Evolutionary conservation across 2,329 filamentous ascomycete species (phyloP).

Genomic region (Trichoderma guizhouense): DNA sequence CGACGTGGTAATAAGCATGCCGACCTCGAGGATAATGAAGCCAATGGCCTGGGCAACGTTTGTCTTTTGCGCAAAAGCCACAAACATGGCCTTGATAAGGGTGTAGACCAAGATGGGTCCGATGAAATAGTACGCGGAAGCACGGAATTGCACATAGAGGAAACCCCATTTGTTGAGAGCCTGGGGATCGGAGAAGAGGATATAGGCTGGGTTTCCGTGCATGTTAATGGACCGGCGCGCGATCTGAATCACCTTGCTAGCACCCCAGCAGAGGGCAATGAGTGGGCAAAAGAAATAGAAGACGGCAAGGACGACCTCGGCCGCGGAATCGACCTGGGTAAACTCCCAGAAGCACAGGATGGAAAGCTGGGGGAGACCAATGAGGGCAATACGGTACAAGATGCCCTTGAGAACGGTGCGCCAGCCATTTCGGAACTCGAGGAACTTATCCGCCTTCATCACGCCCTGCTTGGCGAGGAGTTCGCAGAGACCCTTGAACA

Average conservation of each 20-base stretch:
- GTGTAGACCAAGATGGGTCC: constrained; percentile 75
- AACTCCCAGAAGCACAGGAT: constrained; percentile 94
- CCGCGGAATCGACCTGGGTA: constrained; percentile 78
- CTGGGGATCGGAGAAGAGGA: constrained; percentile 89
- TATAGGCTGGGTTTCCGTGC: constrained; percentile 96
- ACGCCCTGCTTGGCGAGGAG: constrained; percentile 68
- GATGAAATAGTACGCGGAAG: constrained; percentile 93
- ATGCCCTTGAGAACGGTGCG: constrained; percentile 89
- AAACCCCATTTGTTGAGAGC: constrained; percentile 97
- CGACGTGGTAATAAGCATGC: constrained; percentile 70
- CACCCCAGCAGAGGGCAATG: constrained; percentile 76
- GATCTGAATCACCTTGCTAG: constrained; percentile 83
- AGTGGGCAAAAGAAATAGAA: constrained; percentile 84
- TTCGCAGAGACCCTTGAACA: constrained; percentile 70
- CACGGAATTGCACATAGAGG: constrained; percentile 94
- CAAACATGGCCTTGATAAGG: constrained; percentile 84
- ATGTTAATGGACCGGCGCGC: constrained; percentile 83
- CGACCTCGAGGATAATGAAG: constrained; percentile 80
- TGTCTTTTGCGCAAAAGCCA: constrained; percentile 67
- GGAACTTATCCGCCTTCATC: constrained; percentile 82
- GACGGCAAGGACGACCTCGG: constrained; percentile 80
- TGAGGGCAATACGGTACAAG: constrained; percentile 83
- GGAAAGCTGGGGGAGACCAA: constrained; percentile 87
- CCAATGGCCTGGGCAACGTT: constrained; percentile 71
- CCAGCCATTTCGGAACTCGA: constrained; percentile 94